Conservation (phyloP, 352 stramenopile genomes). For the Peronospora farinosa region DNA sequence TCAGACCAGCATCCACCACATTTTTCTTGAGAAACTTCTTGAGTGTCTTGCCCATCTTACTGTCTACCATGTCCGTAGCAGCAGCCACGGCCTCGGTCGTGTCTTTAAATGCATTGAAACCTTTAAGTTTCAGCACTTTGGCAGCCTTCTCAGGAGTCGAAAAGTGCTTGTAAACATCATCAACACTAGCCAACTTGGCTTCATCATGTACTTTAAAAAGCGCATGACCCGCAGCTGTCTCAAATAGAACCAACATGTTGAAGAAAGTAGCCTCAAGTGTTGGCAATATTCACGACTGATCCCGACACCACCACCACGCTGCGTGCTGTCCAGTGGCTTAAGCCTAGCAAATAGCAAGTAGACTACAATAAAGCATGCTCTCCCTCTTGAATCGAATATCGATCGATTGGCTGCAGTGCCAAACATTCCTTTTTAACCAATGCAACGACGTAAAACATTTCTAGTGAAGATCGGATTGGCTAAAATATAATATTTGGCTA, state of each 20-base stretch:
- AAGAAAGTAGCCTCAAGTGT: background rate
- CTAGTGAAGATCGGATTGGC: background rate
- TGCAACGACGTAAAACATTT: background rate
- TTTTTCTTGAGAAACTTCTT: constrained; percentile 99
- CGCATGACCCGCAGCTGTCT: constrained; percentile 97
- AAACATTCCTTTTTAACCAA: constrained; percentile 24
- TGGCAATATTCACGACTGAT: constrained; percentile 35
- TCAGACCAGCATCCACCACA: constrained; percentile 89
- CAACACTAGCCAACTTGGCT: constrained; percentile 84
- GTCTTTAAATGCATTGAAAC: constrained; percentile 98
- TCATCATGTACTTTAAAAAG: constrained; percentile 99
- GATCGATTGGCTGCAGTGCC: constrained; percentile 34
- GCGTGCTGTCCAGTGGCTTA: constrained; percentile 4
- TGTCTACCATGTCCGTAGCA: constrained; percentile 95
- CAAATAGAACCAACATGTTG: constrained; percentile 98
- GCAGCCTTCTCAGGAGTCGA: constrained; percentile 85
- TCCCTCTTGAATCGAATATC: constrained; percentile 9
- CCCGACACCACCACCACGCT: background rate
- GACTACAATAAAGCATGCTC: background rate
- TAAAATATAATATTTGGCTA: constrained; percentile 6
- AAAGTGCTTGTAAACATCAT: constrained; percentile 92
- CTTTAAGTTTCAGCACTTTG: constrained; percentile 92
- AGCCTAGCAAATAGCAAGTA: background rate
- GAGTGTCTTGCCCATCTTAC: constrained; percentile 95
- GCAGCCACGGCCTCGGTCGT: constrained; percentile 97